Evolutionary conservation across 208 protist species (phyloP).

Genomic region (Trypanosoma lewisi): DNA sequence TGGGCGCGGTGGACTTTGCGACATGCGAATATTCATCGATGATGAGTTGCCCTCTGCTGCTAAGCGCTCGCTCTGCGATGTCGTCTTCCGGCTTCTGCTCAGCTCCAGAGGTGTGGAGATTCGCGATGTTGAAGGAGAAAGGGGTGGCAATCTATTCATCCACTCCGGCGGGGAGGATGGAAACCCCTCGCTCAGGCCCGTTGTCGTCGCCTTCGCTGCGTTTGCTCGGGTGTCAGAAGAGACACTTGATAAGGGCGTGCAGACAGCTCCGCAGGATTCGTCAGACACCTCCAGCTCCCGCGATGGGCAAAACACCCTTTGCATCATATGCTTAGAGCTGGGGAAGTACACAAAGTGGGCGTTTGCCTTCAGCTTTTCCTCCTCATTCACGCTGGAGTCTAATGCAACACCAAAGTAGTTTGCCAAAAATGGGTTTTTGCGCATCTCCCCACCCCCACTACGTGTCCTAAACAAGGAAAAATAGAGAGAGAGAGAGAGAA

Average conservation of each 20-base stretch:
- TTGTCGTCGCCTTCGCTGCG: neutral
- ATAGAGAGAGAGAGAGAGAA: slow-evolving; percentile 14
- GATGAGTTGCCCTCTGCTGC: neutral
- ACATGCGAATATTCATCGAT: neutral
- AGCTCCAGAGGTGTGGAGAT: slow-evolving; percentile 6
- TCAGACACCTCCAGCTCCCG: neutral
- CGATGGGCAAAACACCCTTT: slow-evolving; percentile 56
- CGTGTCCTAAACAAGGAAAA: slow-evolving; percentile 7
- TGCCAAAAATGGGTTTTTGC: slow-evolving; percentile 64
- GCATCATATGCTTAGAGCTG: slow-evolving; percentile 56
- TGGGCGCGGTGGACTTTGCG: neutral
- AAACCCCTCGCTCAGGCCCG: slow-evolving; percentile 3
- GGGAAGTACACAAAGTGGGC: slow-evolving; percentile 52
- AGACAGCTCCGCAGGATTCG: neutral
- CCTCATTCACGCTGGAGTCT: slow-evolving; percentile 25
- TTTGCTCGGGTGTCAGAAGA: neutral
- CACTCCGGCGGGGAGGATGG: neutral
- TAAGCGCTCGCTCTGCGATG: slow-evolving; percentile 4
- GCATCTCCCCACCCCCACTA: slow-evolving; percentile 51
- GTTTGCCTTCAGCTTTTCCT: slow-evolving; percentile 36
- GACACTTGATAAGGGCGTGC: slow-evolving; percentile 10
- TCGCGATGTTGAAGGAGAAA: slow-evolving; percentile 3
- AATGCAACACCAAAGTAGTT: slow-evolving; percentile 62
- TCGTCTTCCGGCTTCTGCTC: neutral
- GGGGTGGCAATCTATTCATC: neutral